Base-by-base conservation (phyloP, 495 filamentous ascomycete genomes). In the Trichoderma asperelloides region DNA sequence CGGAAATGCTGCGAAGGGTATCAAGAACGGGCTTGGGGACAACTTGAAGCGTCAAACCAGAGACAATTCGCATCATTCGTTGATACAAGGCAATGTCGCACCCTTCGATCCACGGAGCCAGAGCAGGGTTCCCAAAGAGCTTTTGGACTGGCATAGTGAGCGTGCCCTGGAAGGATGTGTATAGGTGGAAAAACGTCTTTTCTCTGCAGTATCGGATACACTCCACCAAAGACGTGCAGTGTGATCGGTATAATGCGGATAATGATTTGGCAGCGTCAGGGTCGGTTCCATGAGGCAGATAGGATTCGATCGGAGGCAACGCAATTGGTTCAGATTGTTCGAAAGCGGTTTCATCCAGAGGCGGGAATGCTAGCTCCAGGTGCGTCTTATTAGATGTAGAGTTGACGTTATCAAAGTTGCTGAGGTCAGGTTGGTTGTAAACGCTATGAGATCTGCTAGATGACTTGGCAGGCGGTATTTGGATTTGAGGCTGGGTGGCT, bases 141-240 rank as follows among this genome's bases (percentile, higher is more conserved):
- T 94, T 97, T 78, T 97, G 93, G n/a, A 97, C 92, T 3, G 96
- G 96, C 74, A 96, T 93, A 18, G 95, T 98, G 71, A 98, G 82
- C 2, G 92, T 97, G 65, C 95, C 96, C 69, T 96, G 91, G 76
- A 98, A 98, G 11, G 94, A 94, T 41, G 89, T 90, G 75, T 96
- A 96, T n/a, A 96, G 88, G 70, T 93, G 91, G 72, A 96, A 92
- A 71, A 98, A 93, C 33, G 93, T 92, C 72, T 95, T 91, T 72
- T 97, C 89, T 71, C 95, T 96, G 84, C 92, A 96, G 74, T 89
- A 98, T 16, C 95, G 92, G 69, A 98, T 91, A 68, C 89, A 92
- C 77, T 98, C 95, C 37, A 98, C 89, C 16, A 98, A 84, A 3
- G 92, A 96, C 23, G 95, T 97, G 75, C 92, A 97, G 73, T 97